phyloP scores from a whole-genome alignment of 352 stramenopile genomes.

The Phytopythium litorale region DNA sequence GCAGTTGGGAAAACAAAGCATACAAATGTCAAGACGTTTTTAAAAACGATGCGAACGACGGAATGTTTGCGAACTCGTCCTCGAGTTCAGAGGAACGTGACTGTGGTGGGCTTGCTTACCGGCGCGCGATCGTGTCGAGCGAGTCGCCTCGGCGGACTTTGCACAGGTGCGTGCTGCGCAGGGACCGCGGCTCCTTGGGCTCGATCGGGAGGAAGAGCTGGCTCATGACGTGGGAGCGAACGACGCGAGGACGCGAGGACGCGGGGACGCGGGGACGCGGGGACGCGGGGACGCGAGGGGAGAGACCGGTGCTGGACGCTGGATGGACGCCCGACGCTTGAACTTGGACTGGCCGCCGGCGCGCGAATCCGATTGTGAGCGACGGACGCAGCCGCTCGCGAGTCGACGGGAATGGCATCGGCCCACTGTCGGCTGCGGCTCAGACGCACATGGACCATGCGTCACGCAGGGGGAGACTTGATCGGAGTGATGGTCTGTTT shows the following conservation, averaged over 20 bases:
- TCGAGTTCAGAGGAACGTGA: background rate
- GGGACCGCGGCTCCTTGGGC: constrained; percentile 1
- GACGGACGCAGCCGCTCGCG: no score
- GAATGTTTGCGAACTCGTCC: background rate
- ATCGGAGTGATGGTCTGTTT: no score
- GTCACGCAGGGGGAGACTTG: no score
- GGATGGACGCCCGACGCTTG: no score
- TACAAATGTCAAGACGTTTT: background rate
- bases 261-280: no score
- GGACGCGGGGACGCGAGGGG: background rate
- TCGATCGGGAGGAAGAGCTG: constrained; percentile 8
- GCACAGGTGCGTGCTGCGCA: constrained; percentile 2
- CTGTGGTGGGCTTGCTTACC: background rate
- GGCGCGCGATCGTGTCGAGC: constrained; percentile 2
- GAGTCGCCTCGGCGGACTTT: constrained; percentile 4
- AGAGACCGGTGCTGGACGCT: background rate
- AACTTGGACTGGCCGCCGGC: no score
- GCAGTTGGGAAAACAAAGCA: background rate
- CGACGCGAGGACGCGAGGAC: no score
- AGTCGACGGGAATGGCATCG: no score
- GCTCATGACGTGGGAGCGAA: constrained; percentile 1
- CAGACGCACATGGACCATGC: no score
- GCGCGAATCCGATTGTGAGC: no score
- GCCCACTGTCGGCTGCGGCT: no score
- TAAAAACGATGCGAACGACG: background rate